Conservation (phyloP, 805 yeast species). For the Candida schatavii region DNA sequence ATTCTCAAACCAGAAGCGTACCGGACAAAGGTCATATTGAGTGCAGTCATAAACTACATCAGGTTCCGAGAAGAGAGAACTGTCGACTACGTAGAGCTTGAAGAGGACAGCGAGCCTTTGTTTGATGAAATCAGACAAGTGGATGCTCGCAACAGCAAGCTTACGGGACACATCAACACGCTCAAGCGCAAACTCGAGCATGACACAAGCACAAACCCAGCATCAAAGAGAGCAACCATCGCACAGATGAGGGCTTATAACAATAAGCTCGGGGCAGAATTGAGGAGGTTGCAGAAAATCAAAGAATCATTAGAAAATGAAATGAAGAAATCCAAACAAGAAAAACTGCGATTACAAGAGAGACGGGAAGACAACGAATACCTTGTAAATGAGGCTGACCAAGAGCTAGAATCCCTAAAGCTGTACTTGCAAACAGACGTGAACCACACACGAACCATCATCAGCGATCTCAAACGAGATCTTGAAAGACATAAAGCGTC, state of each 20-base stretch:
- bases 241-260: conserved; percentile 46
- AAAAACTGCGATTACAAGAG: conserved; percentile 56
- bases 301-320: conserved; percentile 64
- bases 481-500: conserved; percentile 33
- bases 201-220: conserved; percentile 8
- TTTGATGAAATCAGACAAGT: conserved; percentile 38
- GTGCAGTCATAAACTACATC: conserved; percentile 85
- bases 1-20: conserved; percentile 72
- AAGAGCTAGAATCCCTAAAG: conserved; percentile 57
- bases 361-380: conserved; percentile 61
- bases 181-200: conserved; percentile 29
- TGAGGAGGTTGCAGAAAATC: conserved; percentile 54
- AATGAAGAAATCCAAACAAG: conserved; percentile 60
- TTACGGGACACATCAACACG: conserved; percentile 24
- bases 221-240: conserved; percentile 32
- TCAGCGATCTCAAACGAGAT: conserved; percentile 48
- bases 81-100: conserved; percentile 63
- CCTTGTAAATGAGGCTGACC: conserved; percentile 52
- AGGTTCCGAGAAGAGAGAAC: conserved; percentile 77
- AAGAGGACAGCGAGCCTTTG: conserved; percentile 50
- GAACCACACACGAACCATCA: conserved; percentile 49
- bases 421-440: conserved; percentile 63
- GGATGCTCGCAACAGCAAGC: conserved; percentile 17
- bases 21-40: conserved; percentile 61
- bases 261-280: conserved; percentile 55